Base-by-base conservation (phyloP, 306 rosid genomes). In the Glycine soja region DNA sequence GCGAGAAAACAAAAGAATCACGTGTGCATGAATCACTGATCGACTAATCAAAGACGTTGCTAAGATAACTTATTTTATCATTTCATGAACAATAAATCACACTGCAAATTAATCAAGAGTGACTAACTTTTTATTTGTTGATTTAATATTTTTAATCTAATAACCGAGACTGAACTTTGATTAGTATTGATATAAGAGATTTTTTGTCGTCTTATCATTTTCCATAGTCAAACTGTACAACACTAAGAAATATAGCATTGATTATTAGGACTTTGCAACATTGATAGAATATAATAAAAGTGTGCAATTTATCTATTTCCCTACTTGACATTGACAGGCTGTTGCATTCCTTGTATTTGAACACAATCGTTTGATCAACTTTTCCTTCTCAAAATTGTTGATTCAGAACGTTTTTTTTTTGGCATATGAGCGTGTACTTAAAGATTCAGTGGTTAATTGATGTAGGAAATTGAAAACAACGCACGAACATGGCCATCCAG, bases 11-110 rank as follows among this genome's bases (percentile, higher is more conserved):
- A 61, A 57, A 42, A 18, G 65, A 58, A 58, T 19, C 65, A 24
- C 38, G 38, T 61, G 67, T 30, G 67, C 67, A 61, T 61, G 67
- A 11, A 61, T 59, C 64, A 19, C 63, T 57, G 63, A n/a, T n/a
- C n/a, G n/a, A 57, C 63, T 13, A 51, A 4, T 51, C 56, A 51
- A 13, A 5, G 24, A 15, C 24, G 10, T n/a, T 54, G 61, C 61
- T 5, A 54, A 54, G 58, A 52, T 52, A 52, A 52, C 18, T 14
- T n/a, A 52, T 52, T 52, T 56, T 56, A 16, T 56, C 30, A 56
- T 56, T 56, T 16, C 62, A 56, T 6, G 62, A 15, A 14, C 59
- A 16, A 56, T n/a, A 53, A n/a, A 53, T 53, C 8, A 14, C 59
- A 53, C 59, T 53, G 59, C 59, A n/a, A 53, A 53, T 24, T 24